Percentiles rank a stretch among this genome's conserved stretches.
Evolutionary conservation across 2,329 filamentous ascomycete species (phyloP).

Genomic region (Colletotrichum sp.): DNA sequence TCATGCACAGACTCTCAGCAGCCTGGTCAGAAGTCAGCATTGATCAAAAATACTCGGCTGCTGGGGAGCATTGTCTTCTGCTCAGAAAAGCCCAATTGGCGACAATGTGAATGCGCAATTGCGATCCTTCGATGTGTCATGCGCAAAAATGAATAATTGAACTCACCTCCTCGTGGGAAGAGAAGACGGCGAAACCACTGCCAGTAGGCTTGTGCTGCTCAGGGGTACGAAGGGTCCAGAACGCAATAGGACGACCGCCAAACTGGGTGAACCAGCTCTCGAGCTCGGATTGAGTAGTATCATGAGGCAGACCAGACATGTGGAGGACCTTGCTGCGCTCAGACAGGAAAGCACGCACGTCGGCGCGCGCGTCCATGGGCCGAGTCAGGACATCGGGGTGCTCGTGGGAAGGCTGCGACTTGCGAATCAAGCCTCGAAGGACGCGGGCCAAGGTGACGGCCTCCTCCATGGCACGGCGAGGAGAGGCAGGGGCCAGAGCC

Average conservation of each 20-base stretch:
- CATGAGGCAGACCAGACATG: constrained; percentile 95
- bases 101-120: background rate
- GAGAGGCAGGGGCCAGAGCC: constrained; percentile 92
- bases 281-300: constrained; percentile 97
- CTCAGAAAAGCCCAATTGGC: background rate
- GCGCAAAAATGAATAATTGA: background rate
- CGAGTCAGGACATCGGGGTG: constrained; percentile 94
- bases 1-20: constrained; percentile 98
- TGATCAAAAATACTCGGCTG: background rate
- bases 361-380: constrained; percentile 95
- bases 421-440: constrained; percentile 89
- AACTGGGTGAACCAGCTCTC: constrained; percentile 99
- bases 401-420: constrained; percentile 92
- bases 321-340: constrained; percentile 98
- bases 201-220: constrained; percentile 99
- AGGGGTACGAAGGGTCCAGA: constrained; percentile 97
- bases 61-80: background rate
- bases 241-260: constrained; percentile 94
- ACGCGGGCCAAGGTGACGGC: constrained; percentile 93
- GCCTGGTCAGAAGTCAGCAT: constrained; percentile 60
- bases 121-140: background rate
- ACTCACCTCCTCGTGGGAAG: constrained; percentile 96
- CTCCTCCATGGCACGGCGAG: constrained; percentile 96
- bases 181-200: constrained; percentile 97
- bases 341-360: constrained; percentile 93